phyloP scores from a whole-genome alignment of 768 basidiomycete genomes.

The Piloderma croceum region DNA sequence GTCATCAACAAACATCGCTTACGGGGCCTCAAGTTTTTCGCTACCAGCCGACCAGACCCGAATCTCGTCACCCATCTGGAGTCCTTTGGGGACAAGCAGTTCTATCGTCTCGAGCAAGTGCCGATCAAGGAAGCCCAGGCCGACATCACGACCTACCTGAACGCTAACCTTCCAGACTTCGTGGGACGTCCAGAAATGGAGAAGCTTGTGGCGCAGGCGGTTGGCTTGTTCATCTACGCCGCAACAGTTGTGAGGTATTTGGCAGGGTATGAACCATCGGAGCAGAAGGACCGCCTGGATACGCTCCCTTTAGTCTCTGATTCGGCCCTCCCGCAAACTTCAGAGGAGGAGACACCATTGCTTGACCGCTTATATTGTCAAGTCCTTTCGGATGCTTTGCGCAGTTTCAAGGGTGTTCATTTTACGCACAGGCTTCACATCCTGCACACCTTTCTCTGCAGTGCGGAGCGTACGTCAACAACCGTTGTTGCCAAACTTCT shows the following conservation, averaged over 20 bases:
- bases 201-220: neutral
- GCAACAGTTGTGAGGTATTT: neutral
- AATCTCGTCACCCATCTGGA: conserved; percentile 4
- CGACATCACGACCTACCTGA: neutral
- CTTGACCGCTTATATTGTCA: neutral
- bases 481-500: neutral
- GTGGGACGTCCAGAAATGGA: neutral
- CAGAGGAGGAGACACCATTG: too few species aligned
- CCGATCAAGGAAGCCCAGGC: neutral
- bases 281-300: neutral
- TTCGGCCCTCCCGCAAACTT: neutral
- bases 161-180: neutral
- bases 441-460: neutral
- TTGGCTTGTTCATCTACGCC: neutral
- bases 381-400: neutral
- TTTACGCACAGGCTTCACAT: neutral
- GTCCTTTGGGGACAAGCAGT: neutral
- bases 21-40: conserved; percentile 17
- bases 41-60: conserved; percentile 18
- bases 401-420: neutral
- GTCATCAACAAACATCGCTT: neutral
- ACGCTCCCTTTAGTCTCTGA: neutral
- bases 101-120: neutral
- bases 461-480: neutral
- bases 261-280: too few species aligned